Evolutionary conservation across 129 eudicot genomes (phyloP).

Genomic region (Lactuca sativa): DNA sequence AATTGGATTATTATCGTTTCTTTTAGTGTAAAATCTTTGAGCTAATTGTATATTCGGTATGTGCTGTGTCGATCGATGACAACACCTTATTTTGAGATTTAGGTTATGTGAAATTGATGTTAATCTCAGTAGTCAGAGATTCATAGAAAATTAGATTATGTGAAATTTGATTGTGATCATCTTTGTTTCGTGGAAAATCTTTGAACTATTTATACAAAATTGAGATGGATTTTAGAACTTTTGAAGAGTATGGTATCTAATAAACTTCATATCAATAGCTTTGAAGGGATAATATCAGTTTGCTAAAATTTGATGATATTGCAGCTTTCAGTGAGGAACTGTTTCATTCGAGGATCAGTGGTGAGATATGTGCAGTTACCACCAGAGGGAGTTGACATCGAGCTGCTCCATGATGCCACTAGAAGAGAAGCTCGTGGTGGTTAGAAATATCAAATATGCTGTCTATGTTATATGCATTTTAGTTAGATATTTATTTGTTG

Average conservation of each 20-base stretch:
- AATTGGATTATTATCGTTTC: constrained; percentile 10
- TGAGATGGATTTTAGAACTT: constrained; percentile 3
- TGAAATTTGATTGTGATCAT: background rate
- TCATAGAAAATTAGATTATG: background rate
- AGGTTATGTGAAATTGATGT: background rate
- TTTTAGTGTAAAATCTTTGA: background rate
- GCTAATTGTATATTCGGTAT: background rate
- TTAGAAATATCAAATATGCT: constrained; percentile 29
- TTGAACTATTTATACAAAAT: background rate
- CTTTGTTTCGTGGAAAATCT: background rate
- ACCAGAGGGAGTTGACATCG: constrained; percentile 95
- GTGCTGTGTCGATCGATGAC: background rate
- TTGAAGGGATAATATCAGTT: background rate
- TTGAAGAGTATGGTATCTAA: background rate
- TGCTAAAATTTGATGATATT: constrained; percentile 9
- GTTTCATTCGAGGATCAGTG: constrained; percentile 97
- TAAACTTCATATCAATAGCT: background rate
- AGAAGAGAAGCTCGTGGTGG: constrained; percentile 99
- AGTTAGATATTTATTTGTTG: constrained; percentile 24
- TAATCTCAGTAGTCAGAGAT: background rate
- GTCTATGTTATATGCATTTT: constrained; percentile 8
- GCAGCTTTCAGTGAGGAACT: constrained; percentile 95
- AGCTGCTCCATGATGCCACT: constrained; percentile 97
- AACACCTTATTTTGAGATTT: background rate
- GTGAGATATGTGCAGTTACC: constrained; percentile 97